A percentile compares a stretch with the other conserved stretches of the same genome.
These are phyloP conservation scores for Coniochaeta prunicola DNA, from an alignment of 2,329 filamentous ascomycete species.

Conservation along the genomic window DNA sequence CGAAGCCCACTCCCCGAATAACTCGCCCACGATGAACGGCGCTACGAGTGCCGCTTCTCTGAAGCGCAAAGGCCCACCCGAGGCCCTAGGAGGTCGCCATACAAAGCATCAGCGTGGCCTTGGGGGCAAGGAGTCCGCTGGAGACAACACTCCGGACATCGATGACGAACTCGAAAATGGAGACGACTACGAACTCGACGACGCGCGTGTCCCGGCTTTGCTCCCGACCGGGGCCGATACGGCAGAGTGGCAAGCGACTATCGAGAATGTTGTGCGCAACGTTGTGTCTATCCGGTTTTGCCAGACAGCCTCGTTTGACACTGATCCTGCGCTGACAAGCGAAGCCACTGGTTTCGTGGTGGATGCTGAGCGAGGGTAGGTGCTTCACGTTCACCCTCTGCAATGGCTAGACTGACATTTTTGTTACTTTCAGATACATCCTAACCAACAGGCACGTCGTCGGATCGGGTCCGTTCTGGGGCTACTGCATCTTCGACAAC, in stretches of 20 bases:
- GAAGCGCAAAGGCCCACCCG: conserved; percentile 44
- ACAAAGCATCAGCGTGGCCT: conserved; percentile 33
- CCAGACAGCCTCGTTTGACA: conserved; percentile 96
- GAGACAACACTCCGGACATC: conserved; percentile 40
- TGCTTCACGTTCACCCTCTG: conserved; percentile 9
- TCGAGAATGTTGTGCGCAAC: conserved; percentile 87
- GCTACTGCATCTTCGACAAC: conserved; percentile 97
- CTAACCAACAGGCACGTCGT: conserved; percentile 90
- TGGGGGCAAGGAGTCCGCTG: conserved; percentile 42
- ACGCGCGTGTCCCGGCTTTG: conserved; percentile 20
- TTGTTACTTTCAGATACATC: conserved; percentile 52
- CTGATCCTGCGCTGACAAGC: conserved; percentile 86
- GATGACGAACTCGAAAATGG: conserved; percentile 29
- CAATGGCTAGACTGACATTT: not conserved
- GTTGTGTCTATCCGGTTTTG: conserved; percentile 99
- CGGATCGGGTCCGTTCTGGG: conserved; percentile 92
- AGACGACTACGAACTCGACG: conserved; percentile 32
- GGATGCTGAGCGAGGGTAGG: conserved; percentile 79
- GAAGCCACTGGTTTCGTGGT: conserved; percentile 98
- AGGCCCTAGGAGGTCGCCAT: conserved; percentile 31
- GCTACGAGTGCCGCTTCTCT: conserved; percentile 22
- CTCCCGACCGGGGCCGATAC: conserved; percentile 19
- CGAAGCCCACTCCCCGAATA: not conserved
- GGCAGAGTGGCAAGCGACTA: conserved; percentile 77
- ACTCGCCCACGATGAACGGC: conserved; percentile 16